Conservation (phyloP, 768 basidiomycete species). For the Leccinellum luteum region DNA sequence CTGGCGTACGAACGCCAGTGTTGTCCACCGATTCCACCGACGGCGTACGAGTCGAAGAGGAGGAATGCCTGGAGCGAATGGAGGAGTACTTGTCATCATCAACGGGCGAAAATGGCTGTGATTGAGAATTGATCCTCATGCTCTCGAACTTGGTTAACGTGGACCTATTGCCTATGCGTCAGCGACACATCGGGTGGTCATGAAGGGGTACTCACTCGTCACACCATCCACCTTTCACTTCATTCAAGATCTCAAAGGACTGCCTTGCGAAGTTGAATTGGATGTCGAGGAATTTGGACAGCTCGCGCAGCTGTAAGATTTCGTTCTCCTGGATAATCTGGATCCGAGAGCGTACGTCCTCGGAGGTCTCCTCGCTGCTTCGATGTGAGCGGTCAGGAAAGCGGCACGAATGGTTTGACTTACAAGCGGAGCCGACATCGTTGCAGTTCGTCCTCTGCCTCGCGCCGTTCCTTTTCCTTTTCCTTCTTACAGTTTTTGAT, state of each 20-base stretch:
- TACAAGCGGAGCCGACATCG: constrained; percentile 74
- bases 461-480: constrained; percentile 67
- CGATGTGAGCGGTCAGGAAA: constrained; percentile 8
- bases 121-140: constrained; percentile 15
- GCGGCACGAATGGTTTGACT: constrained; percentile 22
- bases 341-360: constrained; percentile 82
- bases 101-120: constrained; percentile 15
- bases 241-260: constrained; percentile 70
- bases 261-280: constrained; percentile 73
- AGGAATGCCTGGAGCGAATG: constrained; percentile 34
- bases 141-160: constrained; percentile 28
- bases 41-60: constrained; percentile 19
- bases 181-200: background rate
- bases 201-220: constrained; percentile 46
- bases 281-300: constrained; percentile 67
- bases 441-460: constrained; percentile 81
- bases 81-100: constrained; percentile 32
- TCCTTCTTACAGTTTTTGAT: constrained; percentile 73
- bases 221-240: constrained; percentile 67
- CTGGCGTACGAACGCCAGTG: constrained; percentile 9
- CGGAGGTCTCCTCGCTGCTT: constrained; percentile 77
- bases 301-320: constrained; percentile 62
- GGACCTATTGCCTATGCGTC: constrained; percentile 24
- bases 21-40: constrained; percentile 40
- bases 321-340: constrained; percentile 80